A percentile compares a stretch with the other conserved stretches of the same genome.
Conservation (phyloP, 1,284 basidiomycete genomes). For the Cryptococcus hybrid region DNA sequence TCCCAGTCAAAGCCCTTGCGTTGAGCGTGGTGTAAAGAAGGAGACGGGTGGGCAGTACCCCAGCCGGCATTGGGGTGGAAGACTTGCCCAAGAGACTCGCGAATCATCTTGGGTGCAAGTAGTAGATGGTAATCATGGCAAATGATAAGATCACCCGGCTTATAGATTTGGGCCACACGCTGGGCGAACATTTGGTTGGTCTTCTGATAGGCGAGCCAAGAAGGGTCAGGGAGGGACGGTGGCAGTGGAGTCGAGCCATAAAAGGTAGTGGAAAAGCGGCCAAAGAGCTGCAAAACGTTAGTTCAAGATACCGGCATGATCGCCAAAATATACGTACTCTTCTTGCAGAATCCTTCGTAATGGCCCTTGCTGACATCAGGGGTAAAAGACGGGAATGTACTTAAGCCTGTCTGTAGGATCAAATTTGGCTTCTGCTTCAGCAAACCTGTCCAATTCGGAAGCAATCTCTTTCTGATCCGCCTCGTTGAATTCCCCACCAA, state of each 20-base stretch:
- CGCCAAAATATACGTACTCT: conserved; percentile 60
- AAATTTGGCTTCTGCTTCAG: conserved; percentile 57
- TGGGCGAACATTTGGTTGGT: conserved; percentile 85
- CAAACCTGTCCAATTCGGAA: conserved; percentile 60
- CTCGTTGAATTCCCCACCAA: conserved; percentile 58
- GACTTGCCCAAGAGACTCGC: conserved; percentile 71
- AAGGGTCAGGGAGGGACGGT: conserved; percentile 61
- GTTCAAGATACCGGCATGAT: neutral
- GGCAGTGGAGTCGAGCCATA: conserved; percentile 82
- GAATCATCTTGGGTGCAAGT: conserved; percentile 80
- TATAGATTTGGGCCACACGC: conserved; percentile 70
- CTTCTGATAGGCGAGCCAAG: conserved; percentile 80
- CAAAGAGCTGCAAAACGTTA: conserved; percentile 69
- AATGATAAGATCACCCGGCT: conserved; percentile 86
- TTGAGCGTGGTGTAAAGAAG: conserved; percentile 21
- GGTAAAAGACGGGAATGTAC: conserved; percentile 91
- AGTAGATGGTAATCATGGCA: conserved; percentile 92
- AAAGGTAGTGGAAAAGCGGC: conserved; percentile 97
- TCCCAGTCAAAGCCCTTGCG: conserved; percentile 37
- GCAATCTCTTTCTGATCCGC: conserved; percentile 65
- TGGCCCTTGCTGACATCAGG: conserved; percentile 87
- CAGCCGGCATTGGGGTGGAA: conserved; percentile 23
- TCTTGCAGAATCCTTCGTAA: conserved; percentile 98
- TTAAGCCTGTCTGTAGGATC: conserved; percentile 58
- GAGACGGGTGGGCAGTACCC: conserved; percentile 24